Evolutionary conservation across 2,329 filamentous ascomycete genomes (phyloP).

Genomic region (Penicillium sp.): DNA sequence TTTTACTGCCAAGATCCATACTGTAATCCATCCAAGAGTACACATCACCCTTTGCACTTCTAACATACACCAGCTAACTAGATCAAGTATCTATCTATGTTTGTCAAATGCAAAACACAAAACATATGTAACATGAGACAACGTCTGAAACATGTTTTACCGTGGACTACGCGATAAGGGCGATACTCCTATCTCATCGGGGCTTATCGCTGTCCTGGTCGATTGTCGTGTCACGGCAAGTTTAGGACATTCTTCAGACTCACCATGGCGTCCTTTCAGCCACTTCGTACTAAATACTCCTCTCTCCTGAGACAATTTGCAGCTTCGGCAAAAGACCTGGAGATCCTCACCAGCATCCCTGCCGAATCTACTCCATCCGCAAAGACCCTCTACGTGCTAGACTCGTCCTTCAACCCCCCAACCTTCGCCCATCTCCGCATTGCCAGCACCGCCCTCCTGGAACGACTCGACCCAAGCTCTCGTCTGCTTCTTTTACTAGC

Average conservation of each 20-base stretch:
- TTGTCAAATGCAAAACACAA: too few species aligned
- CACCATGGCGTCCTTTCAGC: conserved; percentile 23
- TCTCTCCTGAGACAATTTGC: conserved; percentile 44
- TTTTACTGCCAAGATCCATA: background rate
- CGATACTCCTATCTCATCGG: background rate
- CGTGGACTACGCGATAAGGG: background rate
- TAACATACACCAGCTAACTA: too few species aligned
- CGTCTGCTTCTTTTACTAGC: conserved; percentile 57
- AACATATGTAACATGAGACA: too few species aligned
- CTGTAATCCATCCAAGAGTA: background rate
- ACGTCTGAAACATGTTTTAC: background rate
- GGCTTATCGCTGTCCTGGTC: background rate
- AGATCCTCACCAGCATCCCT: conserved; percentile 19
- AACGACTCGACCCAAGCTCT: conserved; percentile 28
- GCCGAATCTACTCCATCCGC: conserved; percentile 15
- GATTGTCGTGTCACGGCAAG: background rate
- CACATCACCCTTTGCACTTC: too few species aligned
- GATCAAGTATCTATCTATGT: too few species aligned
- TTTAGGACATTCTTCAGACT: background rate
- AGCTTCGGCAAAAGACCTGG: conserved; percentile 35
- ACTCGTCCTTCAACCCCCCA: conserved; percentile 64
- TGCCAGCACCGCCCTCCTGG: conserved; percentile 50
- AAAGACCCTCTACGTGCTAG: conserved; percentile 56
- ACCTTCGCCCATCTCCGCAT: conserved; percentile 56
- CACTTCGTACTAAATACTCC: conserved; percentile 38